These are phyloP conservation scores for Gelatoporia subvermispora DNA, from an alignment of 768 basidiomycete genomes.

Conservation along the genomic window DNA sequence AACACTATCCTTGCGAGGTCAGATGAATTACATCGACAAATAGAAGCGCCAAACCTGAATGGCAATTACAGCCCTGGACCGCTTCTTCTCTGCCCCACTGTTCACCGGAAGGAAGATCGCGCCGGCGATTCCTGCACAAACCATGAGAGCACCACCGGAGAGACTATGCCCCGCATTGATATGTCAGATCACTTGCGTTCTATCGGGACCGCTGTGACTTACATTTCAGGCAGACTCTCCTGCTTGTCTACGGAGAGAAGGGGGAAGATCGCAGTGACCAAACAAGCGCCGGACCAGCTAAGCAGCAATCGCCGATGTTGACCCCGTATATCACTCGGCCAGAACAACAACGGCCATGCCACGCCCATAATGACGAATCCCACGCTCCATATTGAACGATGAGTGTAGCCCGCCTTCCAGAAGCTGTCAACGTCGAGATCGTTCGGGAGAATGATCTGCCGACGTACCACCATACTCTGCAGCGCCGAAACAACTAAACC, in stretches of 20 bases:
- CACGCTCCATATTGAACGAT: conserved; percentile 68
- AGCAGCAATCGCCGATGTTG: conserved; percentile 23
- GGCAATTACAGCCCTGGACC: conserved; percentile 3
- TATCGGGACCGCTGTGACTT: conserved; percentile 20
- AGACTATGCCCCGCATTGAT: conserved; percentile 7
- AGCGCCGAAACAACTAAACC: conserved; percentile 39
- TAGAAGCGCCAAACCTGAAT: conserved; percentile 3
- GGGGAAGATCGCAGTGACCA: conserved; percentile 62
- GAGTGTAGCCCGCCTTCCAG: conserved; percentile 61
- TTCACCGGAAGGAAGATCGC: background rate
- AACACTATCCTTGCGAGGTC: conserved; percentile 28
- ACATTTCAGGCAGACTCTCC: conserved; percentile 62
- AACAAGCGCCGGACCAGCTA: conserved; percentile 47
- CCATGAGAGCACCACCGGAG: conserved; percentile 42
- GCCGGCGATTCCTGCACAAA: conserved; percentile 28
- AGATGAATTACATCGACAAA: background rate
- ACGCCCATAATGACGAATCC: conserved; percentile 57
- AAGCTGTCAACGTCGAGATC: background rate
- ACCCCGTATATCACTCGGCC: conserved; percentile 33
- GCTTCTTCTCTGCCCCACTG: background rate
- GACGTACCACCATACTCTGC: conserved; percentile 70
- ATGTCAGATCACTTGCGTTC: background rate
- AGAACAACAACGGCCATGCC: conserved; percentile 58
- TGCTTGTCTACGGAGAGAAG: conserved; percentile 66
- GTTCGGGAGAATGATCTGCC: background rate